Base-by-base conservation (phyloP, 306 rosid genomes). In the Clitoria ternatea region DNA sequence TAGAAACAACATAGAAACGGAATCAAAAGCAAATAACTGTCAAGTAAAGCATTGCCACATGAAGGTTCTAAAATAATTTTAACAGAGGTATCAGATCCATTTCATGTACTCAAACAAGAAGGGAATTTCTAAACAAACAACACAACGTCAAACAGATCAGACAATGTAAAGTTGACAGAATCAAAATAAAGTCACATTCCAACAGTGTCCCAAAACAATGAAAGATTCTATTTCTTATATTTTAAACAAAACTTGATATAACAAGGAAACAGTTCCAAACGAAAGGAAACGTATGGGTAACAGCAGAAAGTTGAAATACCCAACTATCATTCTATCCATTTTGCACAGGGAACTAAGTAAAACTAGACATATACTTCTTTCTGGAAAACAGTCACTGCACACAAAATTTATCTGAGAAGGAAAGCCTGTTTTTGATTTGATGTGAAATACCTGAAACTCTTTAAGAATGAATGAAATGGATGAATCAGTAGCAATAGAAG, bases 371-470 rank as follows among this genome's bases (percentile, higher is more conserved):
- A 77, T 9, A 24, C 29, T 66, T 24, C 22, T 39, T 66, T 33
- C n/a, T 17, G 20, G 15, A 71, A 73, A 63, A 70, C 37, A 56
- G 60, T n/a, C 20, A 77, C 35, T 40, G 53, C 61, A 53, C 10
- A 57, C 69, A 60, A 18, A 76, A 69, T 35, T 26, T 47, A 40
- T 10, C 33, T 27, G 5, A 40, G 22, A 42, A 64, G 26, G 30
- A 72, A 72, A 42, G 8, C 7, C 47, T 22, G 11, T 27, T 55
- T 48, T n/a, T n/a, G n/a, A 59, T 63, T 55, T 23, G 42, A 68
- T 67, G 66, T 42, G 36, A 80, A 70, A 70, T 83, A 94, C 99
- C 96, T 94, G 96, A 83, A 90, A 91, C 75, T 95, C 99, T 79
- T 82, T 89, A 30, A 87, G 80, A 70, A 91, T 84, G 53, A 57